Evolutionary conservation across 768 basidiomycete genomes (phyloP).

Genomic region (Boletus subparvulus): DNA sequence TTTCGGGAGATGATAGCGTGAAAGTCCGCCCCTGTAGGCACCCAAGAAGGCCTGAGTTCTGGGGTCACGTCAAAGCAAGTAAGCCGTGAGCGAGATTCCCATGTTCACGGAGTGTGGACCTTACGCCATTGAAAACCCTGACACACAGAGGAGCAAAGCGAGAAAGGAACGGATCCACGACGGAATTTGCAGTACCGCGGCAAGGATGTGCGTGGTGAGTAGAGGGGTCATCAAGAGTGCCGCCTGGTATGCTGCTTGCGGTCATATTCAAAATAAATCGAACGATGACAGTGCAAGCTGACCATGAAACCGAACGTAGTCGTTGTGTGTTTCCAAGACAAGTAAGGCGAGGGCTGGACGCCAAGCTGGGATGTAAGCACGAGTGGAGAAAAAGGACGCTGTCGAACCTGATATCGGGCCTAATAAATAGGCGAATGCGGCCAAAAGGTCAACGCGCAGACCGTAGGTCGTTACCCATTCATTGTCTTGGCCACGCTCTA

Average conservation of each 20-base stretch:
- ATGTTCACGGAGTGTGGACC: conserved; percentile 16
- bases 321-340: conserved; percentile 73
- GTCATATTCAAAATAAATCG: conserved; percentile 8
- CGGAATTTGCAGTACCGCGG: conserved; percentile 52
- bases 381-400: not conserved
- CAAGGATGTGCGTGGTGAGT: conserved; percentile 53
- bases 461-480: conserved; percentile 72
- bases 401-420: conserved; percentile 71
- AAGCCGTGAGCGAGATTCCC: conserved; percentile 3
- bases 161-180: conserved; percentile 50
- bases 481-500: conserved; percentile 45
- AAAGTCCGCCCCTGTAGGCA: conserved; percentile 49
- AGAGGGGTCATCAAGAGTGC: conserved; percentile 68
- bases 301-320: conserved; percentile 81
- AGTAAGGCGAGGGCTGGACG: conserved; percentile 58
- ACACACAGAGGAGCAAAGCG: conserved; percentile 44
- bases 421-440: conserved; percentile 62
- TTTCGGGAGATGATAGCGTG: conserved; percentile 59
- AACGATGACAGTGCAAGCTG: conserved; percentile 20
- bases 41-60: conserved; percentile 46
- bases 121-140: conserved; percentile 56
- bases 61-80: conserved; percentile 5
- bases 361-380: not conserved
- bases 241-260: conserved; percentile 68
- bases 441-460: conserved; percentile 64